These are phyloP conservation scores for Knufia fluminis DNA, from an alignment of 2,329 filamentous ascomycete species.

Conservation along the genomic window DNA sequence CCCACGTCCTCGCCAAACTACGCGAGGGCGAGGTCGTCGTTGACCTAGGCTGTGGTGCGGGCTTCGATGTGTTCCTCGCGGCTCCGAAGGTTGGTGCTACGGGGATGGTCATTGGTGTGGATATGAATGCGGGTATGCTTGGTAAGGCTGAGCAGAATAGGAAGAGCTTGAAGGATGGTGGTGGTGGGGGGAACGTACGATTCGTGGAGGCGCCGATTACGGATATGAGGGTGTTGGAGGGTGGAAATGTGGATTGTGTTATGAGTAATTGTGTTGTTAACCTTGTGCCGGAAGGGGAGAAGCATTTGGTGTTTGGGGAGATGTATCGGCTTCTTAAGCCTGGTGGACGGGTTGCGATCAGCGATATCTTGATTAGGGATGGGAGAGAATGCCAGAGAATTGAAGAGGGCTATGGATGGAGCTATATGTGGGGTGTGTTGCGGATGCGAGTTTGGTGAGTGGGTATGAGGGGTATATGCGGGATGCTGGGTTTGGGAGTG, in stretches of 20 bases:
- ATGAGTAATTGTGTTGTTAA: slow-evolving; percentile 58
- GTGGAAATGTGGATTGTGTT: slow-evolving; percentile 43
- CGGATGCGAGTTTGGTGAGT: slow-evolving; percentile 45
- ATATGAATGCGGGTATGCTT: slow-evolving; percentile 55
- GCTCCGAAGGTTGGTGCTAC: slow-evolving; percentile 40
- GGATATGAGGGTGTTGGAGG: slow-evolving; percentile 37
- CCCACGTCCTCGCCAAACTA: too few species aligned
- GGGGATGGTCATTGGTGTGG: slow-evolving; percentile 47
- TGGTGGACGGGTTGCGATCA: slow-evolving; percentile 50
- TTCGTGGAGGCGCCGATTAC: slow-evolving; percentile 48
- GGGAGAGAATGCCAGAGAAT: slow-evolving; percentile 39
- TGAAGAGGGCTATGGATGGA: slow-evolving; percentile 42
- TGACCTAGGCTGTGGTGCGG: slow-evolving; percentile 49
- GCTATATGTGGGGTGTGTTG: slow-evolving; percentile 53
- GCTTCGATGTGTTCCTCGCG: slow-evolving; percentile 50
- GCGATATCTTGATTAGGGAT: slow-evolving; percentile 48
- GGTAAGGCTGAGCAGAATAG: slow-evolving; percentile 30
- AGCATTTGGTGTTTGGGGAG: slow-evolving; percentile 47
- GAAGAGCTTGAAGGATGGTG: slow-evolving; percentile 36
- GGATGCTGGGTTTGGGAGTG: slow-evolving; percentile 47
- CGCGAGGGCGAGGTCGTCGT: slow-evolving; percentile 48
- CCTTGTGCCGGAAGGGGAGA: slow-evolving; percentile 46
- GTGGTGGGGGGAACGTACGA: slow-evolving; percentile 39
- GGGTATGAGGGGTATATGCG: slow-evolving; percentile 46
- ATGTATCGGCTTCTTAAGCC: slow-evolving; percentile 50